Conservation (phyloP, 495 filamentous ascomycete genomes). For the Hyaloscypha bicolor region DNA sequence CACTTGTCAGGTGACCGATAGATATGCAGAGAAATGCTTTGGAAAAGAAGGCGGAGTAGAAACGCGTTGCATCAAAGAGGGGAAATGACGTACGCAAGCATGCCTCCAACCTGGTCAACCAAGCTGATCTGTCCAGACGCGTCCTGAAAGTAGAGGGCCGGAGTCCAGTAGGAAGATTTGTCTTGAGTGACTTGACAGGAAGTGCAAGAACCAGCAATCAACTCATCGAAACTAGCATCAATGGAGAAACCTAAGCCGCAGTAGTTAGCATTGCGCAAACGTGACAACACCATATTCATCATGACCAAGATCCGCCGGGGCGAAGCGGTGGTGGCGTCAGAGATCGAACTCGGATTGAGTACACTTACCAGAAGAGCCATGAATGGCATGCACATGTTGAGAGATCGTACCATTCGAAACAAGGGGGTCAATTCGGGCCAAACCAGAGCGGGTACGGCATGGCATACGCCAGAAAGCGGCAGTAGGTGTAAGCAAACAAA, state of each 20-base stretch:
- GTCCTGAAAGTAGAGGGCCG: slow-evolving; percentile 64
- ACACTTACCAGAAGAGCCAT: slow-evolving; percentile 63
- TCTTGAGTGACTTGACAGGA: slow-evolving; percentile 66
- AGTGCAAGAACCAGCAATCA: slow-evolving; percentile 58
- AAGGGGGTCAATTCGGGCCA: slow-evolving; percentile 75
- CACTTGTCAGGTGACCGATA: neutral
- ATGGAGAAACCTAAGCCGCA: slow-evolving; percentile 48
- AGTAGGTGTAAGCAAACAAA: neutral
- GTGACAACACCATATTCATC: neutral
- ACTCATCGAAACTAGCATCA: slow-evolving; percentile 47
- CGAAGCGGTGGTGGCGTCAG: neutral
- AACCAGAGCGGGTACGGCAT: slow-evolving; percentile 66
- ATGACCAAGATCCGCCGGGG: neutral
- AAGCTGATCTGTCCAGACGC: slow-evolving; percentile 42
- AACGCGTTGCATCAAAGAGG: neutral
- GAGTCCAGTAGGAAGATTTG: slow-evolving; percentile 72
- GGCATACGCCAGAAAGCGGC: slow-evolving; percentile 86
- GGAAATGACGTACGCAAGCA: slow-evolving; percentile 54
- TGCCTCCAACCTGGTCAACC: slow-evolving; percentile 59
- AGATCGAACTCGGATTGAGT: neutral
- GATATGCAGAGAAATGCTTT: too few relatives aligned
- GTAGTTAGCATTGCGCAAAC: neutral
- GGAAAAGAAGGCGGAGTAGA: neutral
- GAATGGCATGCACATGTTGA: slow-evolving; percentile 73
- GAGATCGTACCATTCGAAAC: slow-evolving; percentile 48